phyloP scores from a whole-genome alignment of 768 basidiomycete species.

The Boletus sp. region DNA sequence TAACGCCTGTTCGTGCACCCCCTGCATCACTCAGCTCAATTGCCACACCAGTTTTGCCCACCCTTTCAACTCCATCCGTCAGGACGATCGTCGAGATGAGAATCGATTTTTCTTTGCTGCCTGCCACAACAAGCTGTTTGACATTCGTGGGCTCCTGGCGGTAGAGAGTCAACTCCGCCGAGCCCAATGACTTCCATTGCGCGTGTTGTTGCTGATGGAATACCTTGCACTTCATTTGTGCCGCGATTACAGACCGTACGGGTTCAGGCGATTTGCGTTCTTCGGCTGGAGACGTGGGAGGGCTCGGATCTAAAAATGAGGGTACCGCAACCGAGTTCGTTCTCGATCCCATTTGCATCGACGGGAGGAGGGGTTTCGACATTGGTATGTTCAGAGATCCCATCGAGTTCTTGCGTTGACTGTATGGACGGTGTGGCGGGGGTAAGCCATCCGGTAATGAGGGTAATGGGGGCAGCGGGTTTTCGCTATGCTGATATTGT shows the following conservation, averaged over 20 bases:
- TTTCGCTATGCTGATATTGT: conserved; percentile 44
- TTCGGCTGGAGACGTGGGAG: conserved; percentile 76
- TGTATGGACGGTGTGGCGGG: conserved; percentile 26
- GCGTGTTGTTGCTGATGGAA: conserved; percentile 93
- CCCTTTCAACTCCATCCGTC: conserved; percentile 94
- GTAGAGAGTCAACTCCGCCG: conserved; percentile 85
- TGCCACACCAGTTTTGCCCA: conserved; percentile 98
- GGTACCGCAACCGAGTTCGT: conserved; percentile 48
- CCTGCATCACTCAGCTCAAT: conserved; percentile 85
- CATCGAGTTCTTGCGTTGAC: conserved; percentile 19
- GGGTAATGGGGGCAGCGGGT: conserved; percentile 37
- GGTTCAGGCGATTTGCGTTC: conserved; percentile 59
- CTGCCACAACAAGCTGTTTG: conserved; percentile 94
- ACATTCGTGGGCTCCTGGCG: conserved; percentile 79
- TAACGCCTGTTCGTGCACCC: conserved; percentile 86
- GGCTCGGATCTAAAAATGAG: conserved; percentile 68
- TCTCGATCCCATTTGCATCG: conserved; percentile 52
- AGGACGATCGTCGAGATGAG: conserved; percentile 95
- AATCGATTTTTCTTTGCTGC: conserved; percentile 68
- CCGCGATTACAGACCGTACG: conserved; percentile 71
- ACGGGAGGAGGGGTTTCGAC: conserved; percentile 56
- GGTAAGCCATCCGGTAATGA: conserved; percentile 34
- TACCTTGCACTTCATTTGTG: conserved; percentile 97
- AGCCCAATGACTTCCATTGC: conserved; percentile 96
- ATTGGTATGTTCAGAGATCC: conserved; percentile 36